Evolutionary conservation across 2,329 filamentous ascomycete species (phyloP), one percentile per base, ranked within the genome.

Genomic region (Polychaeton citri): DNA sequence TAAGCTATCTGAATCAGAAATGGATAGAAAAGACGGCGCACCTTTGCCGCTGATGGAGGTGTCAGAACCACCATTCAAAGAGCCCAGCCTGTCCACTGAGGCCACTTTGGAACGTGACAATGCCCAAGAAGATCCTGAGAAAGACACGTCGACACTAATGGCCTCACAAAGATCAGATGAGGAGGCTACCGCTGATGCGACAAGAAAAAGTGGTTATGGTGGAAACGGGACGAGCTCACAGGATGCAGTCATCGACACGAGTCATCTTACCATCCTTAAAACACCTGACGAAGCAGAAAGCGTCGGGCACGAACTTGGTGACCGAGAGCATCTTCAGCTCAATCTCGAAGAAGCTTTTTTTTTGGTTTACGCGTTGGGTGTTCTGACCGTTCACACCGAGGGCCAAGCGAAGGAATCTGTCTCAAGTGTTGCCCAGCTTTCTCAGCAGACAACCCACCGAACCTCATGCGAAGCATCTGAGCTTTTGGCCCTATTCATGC

Each of bases 281-380:
- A 10, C 9, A 34, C 31, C 15, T 30, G 32, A 39, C 16, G 40
- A 40, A 7, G 36, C 39, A 16, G 36, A 38, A n/a, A 31, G 42
- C 24, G 28, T 39, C 2, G 44, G 48, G 4, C 43, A 37, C 4
- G 34, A 42, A 4, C 55, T 68, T 38, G 48, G 64, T 38, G 75
- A 62, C 59, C 53, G 81, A 61, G 90, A 98, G 51, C 86, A 95
- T 52, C 75, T 95, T n/a, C 90, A 96, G 54, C 68, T 98, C 6
- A 86, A 80, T 2, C 72, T 80, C 0, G 86, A 95, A 57, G 90
- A 98, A 59, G 79, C 86, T 0, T 92, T 96, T 60, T 98, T 94
- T 56, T 70, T 98, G 7, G 69, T 68, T 4, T 96, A 92, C 53
- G 80, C 72, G 0, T 66, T 98, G 1, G 88, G 88, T 1, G 72